Conservation (phyloP, 176 grass and related monocot genomes). For the Rhynchospora tenuis region DNA sequence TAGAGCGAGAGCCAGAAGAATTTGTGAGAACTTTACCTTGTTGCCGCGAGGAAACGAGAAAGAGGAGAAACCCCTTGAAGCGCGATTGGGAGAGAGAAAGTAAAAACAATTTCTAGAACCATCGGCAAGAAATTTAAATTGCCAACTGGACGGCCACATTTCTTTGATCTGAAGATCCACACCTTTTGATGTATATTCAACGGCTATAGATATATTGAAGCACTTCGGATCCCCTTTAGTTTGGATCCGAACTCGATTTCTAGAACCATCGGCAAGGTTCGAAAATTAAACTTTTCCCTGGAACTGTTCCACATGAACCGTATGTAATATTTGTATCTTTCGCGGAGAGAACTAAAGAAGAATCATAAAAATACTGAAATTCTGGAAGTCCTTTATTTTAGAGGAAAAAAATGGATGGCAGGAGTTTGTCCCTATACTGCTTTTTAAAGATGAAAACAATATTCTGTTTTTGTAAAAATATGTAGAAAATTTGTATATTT, state of each 20-base stretch:
- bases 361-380: not conserved
- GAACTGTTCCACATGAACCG: not conserved
- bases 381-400: not conserved
- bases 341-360: not conserved
- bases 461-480: too few species aligned
- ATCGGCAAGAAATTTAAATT: not conserved
- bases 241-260: not conserved
- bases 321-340: not conserved
- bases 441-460: too few species aligned
- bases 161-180: not conserved
- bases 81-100: not conserved
- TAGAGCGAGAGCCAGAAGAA: not conserved
- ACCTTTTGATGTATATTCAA: not conserved
- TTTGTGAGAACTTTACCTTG: not conserved
- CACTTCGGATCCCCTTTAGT: not conserved
- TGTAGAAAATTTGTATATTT: too few species aligned
- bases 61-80: not conserved
- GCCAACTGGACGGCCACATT: not conserved
- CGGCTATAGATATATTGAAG: not conserved
- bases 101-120: too few species aligned
- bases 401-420: not conserved
- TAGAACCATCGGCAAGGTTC: not conserved
- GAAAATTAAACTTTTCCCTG: not conserved
- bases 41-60: not conserved
- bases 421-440: too few species aligned